Conservation (phyloP, 176 grass and related monocot species). For the Eleusine coracana region DNA sequence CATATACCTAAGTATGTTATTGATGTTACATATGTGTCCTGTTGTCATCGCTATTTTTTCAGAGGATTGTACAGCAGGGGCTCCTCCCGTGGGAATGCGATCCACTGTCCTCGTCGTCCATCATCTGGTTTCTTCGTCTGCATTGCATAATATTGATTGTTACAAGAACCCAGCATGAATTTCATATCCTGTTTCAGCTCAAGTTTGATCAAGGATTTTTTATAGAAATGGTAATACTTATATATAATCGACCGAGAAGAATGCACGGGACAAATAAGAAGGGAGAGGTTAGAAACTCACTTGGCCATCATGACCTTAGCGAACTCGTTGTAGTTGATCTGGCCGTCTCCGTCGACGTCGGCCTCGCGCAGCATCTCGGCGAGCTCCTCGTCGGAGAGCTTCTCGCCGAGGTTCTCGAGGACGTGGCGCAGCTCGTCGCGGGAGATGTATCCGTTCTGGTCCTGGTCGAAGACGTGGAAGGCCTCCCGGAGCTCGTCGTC, state of each 20-base stretch:
- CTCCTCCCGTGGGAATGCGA: not conserved
- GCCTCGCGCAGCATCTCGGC: slow-evolving; percentile 77
- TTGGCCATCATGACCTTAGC: slow-evolving; percentile 88
- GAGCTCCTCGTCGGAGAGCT: slow-evolving; percentile 61
- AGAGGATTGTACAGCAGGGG: slow-evolving; percentile 54
- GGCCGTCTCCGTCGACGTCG: slow-evolving; percentile 68
- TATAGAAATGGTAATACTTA: not conserved
- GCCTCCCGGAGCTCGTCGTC: slow-evolving; percentile 47
- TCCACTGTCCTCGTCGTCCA: slow-evolving; percentile 9
- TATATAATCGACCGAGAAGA: not conserved
- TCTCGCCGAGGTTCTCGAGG: slow-evolving; percentile 73
- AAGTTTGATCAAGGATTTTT: not conserved
- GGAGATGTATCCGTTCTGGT: slow-evolving; percentile 64
- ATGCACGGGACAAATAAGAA: not conserved
- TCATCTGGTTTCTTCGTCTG: slow-evolving; percentile 48
- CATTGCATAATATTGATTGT: not conserved
- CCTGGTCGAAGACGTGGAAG: slow-evolving; percentile 41
- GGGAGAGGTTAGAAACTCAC: too few species aligned
- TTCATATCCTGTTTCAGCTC: too few species aligned
- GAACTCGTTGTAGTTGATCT: slow-evolving; percentile 89
- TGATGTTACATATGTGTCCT: not conserved
- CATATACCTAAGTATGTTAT: not conserved
- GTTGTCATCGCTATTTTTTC: slow-evolving; percentile 27
- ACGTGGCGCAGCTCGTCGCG: slow-evolving; percentile 64
- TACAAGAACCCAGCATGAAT: not conserved